Evolutionary conservation across 345 rosid species (phyloP).

Genomic region (Stellera chamaejasme): DNA sequence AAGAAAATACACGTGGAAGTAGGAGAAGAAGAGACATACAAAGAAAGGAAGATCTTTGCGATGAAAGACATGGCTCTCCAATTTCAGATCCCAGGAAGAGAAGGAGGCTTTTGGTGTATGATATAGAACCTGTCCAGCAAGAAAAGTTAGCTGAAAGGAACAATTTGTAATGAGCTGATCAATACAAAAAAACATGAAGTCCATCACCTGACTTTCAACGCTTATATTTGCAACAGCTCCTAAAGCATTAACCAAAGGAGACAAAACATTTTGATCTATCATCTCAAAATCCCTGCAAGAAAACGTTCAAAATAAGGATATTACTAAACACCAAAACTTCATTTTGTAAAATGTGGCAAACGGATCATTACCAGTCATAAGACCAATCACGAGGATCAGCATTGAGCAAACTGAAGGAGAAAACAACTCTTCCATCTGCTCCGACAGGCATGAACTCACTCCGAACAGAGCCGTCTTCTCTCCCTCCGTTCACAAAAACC

Average conservation of each 20-base stretch:
- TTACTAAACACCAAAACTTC: background rate
- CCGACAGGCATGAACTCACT: slow-evolving; percentile 96
- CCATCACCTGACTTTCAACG: slow-evolving; percentile 85
- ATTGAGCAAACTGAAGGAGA: slow-evolving; percentile 83
- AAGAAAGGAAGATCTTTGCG: slow-evolving; percentile 87
- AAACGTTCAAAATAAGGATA: slow-evolving; percentile 2
- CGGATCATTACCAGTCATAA: slow-evolving; percentile 60
- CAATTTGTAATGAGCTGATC: slow-evolving; percentile 1
- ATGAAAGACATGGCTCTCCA: slow-evolving; percentile 52
- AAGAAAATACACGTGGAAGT: background rate
- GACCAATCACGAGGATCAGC: slow-evolving; percentile 78
- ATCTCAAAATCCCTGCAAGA: slow-evolving; percentile 64
- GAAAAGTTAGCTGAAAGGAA: slow-evolving; percentile 9
- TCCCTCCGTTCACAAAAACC: slow-evolving; percentile 80
- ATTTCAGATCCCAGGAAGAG: slow-evolving; percentile 73
- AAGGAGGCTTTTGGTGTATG: slow-evolving; percentile 85
- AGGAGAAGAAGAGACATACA: slow-evolving; percentile 39
- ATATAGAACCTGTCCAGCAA: slow-evolving; percentile 60
- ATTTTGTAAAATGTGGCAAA: background rate
- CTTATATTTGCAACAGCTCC: slow-evolving; percentile 68
- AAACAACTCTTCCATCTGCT: slow-evolving; percentile 80
- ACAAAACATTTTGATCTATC: slow-evolving; percentile 52
- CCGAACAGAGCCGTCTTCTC: slow-evolving; percentile 58
- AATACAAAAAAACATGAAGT: slow-evolving; percentile 3
- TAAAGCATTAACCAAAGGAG: slow-evolving; percentile 62